Conservation (phyloP, 2,329 filamentous ascomycete species). For the Fusarium beomiforme region DNA sequence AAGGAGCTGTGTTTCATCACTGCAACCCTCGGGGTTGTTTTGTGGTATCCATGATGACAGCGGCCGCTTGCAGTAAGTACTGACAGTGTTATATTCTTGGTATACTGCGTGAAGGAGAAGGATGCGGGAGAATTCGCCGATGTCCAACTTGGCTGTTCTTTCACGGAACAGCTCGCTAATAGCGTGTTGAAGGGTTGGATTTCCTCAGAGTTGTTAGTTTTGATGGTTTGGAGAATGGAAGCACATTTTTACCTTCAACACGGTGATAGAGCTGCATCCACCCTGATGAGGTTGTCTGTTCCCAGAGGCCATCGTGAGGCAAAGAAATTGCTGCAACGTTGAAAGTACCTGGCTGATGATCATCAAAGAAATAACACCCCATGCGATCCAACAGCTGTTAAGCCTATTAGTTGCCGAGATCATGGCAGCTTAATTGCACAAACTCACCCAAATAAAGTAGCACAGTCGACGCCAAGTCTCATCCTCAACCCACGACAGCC, state of each 20-base stretch:
- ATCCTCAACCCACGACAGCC: slow-evolving; percentile 1
- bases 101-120: slow-evolving; percentile 37
- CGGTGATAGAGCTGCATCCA: background rate
- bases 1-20: background rate
- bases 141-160: slow-evolving; percentile 22
- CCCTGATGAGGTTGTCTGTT: background rate
- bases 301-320: slow-evolving; percentile 24
- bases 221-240: fast-evolving
- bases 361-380: background rate
- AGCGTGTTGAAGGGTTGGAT: slow-evolving; percentile 20
- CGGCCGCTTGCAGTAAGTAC: slow-evolving; percentile 23
- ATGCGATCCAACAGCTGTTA: slow-evolving; percentile 9
- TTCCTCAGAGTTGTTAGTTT: slow-evolving; percentile 23
- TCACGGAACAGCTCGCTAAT: slow-evolving; percentile 19
- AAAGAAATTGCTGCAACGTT: background rate
- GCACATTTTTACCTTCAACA: background rate
- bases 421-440: fast-evolving
- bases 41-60: slow-evolving; percentile 37
- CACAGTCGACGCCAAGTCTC: slow-evolving; percentile 23
- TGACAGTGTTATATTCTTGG: slow-evolving; percentile 29
- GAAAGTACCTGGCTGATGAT: background rate
- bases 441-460: background rate
- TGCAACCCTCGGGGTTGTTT: background rate
- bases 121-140: slow-evolving; percentile 36
- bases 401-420: fast-evolving